These are phyloP conservation scores for Exophiala viscosa DNA, from an alignment of 2,329 filamentous ascomycete genomes.

Conservation along the genomic window DNA sequence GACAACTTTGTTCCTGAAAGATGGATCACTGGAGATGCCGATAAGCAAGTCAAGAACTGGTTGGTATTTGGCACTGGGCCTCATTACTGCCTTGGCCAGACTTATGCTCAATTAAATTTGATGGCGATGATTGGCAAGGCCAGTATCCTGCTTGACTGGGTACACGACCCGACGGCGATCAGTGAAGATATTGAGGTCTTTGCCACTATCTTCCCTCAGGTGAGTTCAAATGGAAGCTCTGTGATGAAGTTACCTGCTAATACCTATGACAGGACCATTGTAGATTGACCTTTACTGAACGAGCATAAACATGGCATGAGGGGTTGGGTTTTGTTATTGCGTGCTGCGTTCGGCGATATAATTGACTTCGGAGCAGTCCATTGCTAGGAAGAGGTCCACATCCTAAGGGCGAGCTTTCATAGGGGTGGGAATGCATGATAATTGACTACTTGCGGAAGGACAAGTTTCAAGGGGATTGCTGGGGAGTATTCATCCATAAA, in stretches of 20 bases:
- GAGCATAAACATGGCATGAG: constrained; percentile 30
- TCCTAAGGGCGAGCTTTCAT: no score
- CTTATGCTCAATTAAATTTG: constrained; percentile 84
- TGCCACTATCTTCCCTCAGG: constrained; percentile 95
- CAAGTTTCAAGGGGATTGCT: no score
- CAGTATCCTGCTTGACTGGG: constrained; percentile 81
- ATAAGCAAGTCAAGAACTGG: constrained; percentile 92
- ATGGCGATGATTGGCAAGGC: constrained; percentile 89
- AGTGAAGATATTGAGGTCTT: constrained; percentile 98
- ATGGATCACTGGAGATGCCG: constrained; percentile 85
- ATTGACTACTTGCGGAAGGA: no score
- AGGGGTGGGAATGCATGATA: no score
- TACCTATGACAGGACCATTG: constrained; percentile 67
- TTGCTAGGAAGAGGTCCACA: background rate
- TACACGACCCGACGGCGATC: constrained; percentile 74
- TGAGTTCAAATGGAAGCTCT: constrained; percentile 44
- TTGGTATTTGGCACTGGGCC: constrained; percentile 93
- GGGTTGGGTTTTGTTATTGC: constrained; percentile 5
- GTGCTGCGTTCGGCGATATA: constrained; percentile 13
- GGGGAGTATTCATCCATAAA: no score
- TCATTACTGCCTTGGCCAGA: constrained; percentile 94
- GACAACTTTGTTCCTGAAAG: constrained; percentile 86
- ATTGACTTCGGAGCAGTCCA: background rate
- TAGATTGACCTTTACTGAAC: constrained; percentile 65
- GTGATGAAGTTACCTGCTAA: constrained; percentile 1